Percentiles rank a stretch among this genome's conserved stretches.
These are phyloP conservation scores for Fusarium floridanum DNA, from an alignment of 2,329 filamentous ascomycete species.

Conservation along the genomic window DNA sequence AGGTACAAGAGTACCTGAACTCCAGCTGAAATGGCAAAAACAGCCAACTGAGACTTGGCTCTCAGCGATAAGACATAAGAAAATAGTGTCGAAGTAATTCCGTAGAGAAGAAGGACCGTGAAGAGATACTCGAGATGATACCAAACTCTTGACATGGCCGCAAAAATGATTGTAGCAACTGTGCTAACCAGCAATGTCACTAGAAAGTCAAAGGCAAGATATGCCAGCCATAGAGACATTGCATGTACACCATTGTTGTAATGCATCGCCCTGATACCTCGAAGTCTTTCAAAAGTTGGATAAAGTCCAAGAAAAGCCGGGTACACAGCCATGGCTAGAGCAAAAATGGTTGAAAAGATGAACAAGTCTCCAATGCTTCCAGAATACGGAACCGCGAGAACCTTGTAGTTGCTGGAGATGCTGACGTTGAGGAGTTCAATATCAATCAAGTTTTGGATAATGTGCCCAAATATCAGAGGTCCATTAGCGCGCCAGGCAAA, in stretches of 20 bases:
- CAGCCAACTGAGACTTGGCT: slow-evolving; percentile 6
- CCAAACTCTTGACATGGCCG: neutral
- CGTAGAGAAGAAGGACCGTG: slow-evolving; percentile 1
- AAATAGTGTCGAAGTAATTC: slow-evolving; percentile 3
- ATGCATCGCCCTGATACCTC: slow-evolving; percentile 19
- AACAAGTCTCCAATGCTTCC: slow-evolving; percentile 8
- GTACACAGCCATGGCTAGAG: slow-evolving; percentile 12
- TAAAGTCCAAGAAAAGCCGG: slow-evolving; percentile 16
- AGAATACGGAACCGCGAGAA: neutral
- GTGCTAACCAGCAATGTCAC: neutral
- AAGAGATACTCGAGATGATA: slow-evolving; percentile 14
- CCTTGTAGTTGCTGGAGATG: neutral
- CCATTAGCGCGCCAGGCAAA: slow-evolving; percentile 16
- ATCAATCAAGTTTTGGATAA: neutral
- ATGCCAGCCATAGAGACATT: slow-evolving; percentile 1
- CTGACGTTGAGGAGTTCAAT: slow-evolving; percentile 7
- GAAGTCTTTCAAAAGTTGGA: slow-evolving; percentile 14
- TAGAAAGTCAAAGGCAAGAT: slow-evolving; percentile 11
- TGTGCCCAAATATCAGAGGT: slow-evolving; percentile 4
- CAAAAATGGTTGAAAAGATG: slow-evolving; percentile 4
- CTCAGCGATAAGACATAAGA: slow-evolving; percentile 1
- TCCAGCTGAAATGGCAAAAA: slow-evolving; percentile 3
- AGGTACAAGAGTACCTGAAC: neutral
- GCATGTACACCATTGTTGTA: slow-evolving; percentile 20
- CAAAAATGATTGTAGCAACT: neutral